Evolutionary conservation across 345 rosid species (phyloP), one percentile per base, ranked within the genome.

Genomic region (Ceriops zippeliana): DNA sequence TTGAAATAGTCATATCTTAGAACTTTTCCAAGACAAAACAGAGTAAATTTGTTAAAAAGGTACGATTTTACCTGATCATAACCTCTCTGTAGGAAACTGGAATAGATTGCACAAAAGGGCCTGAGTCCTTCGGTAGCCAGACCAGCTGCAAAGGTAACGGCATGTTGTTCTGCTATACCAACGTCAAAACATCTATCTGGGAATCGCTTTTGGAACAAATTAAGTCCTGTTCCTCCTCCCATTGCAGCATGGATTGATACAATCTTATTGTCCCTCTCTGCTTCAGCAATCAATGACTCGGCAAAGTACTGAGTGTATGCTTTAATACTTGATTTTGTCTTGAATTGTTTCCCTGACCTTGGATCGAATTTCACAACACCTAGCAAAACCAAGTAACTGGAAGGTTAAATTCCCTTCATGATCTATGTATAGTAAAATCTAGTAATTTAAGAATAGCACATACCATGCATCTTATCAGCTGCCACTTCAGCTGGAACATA

Each of bases 151-250:
- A 83, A 83, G 1, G 87, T 82, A 24, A 86, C 83, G 31, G 87
- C 84, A 69, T 85, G 87, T 49, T 81, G 87, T 60, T 83, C 87
- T 22, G 89, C 87, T 26, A 81, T 81, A 1, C 89, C 86, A 15
- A 85, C 86, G 71, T 85, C 84, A 26, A 83, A 83, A 59, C 85
- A 81, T 49, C 80, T 74, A 5, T 74, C 72, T 0, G 85, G 84
- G 66, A 81, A 86, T 21, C n/a, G 67, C 35, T 79, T 83, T n/a
- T 78, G 80, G 70, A 83, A 80, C 31, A 77, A 35, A 51, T 81
- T 79, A 10, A 85, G 83, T 5, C 87, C 87, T 2, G 87, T 81
- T 16, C 89, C 85, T 65, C 87, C 86, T 28, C 89, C 89, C 89
- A 83, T 78, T 3, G 89, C 85, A 7, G 84, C 89, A 57, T 85